Base-by-base conservation (phyloP, 495 filamentous ascomycete species). In the Neurospora sp. region DNA sequence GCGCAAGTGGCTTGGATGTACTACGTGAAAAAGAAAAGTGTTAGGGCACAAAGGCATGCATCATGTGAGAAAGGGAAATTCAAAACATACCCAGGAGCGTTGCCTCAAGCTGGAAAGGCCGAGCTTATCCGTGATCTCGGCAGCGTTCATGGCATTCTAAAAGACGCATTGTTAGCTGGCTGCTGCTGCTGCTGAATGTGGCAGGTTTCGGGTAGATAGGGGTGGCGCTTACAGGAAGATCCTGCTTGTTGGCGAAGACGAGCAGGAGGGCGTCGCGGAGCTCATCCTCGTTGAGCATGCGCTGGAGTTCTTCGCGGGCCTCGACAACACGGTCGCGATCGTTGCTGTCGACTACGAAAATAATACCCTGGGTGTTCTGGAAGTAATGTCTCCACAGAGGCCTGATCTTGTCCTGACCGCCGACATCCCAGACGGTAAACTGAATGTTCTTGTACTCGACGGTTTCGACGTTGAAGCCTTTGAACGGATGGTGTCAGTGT, bases 391-490 rank as follows among this genome's bases (percentile, higher is more conserved):
- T 92, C 96, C 96, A 99, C 80, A 99, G 87, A 80, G 96, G 96
- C 83, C 96, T 90, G 83, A 99, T 99, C 92, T 99, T 99, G 88
- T 99, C 96, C 88, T 99, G 96, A 81, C 96, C 96, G 88, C 96
- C 96, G 81, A 99, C 96, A 90, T 99, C 96, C 96, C 96, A 99
- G 83, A 99, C 96, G 82, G 96, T 99, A 87, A 99, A 99, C 83
- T 97, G 94, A 83, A 99, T 98, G 89, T 99, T 98, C 90, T 97
- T 97, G 88, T 98, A 99, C 83, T 98, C 96, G 84, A 99, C 96
- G 61, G 96, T 98, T 89, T 99, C 96, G 82, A 99, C 96, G 88
- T 99, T 99, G 89, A 99, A 99, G 76, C 96, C 96, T 97, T 77
- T 31, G 16, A 8, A 68, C 17, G 22, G 71, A 48, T 40, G 76